These are phyloP conservation scores for Vickermania ingenoplastis DNA, from an alignment of 208 protist genomes.

Conservation along the genomic window DNA sequence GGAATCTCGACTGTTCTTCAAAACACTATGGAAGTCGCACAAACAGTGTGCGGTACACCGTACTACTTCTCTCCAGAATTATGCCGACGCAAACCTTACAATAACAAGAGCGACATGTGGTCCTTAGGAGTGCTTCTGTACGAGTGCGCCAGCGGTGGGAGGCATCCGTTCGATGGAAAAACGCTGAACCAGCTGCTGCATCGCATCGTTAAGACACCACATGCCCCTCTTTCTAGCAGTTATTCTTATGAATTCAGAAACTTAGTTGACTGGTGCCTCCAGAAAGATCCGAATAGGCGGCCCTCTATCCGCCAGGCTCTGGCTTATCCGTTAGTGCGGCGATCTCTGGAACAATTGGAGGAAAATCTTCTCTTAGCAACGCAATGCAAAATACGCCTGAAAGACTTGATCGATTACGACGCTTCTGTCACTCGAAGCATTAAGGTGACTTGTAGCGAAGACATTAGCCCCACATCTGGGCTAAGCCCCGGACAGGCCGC, in stretches of 20 bases:
- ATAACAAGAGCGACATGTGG: slow-evolving; percentile 96
- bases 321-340: slow-evolving; percentile 51
- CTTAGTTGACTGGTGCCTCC: slow-evolving; percentile 81
- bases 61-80: slow-evolving; percentile 96
- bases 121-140: slow-evolving; percentile 86
- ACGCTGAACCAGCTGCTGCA: slow-evolving; percentile 93
- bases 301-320: slow-evolving; percentile 79
- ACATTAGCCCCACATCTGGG: slow-evolving; percentile 16
- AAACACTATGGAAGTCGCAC: slow-evolving; percentile 88
- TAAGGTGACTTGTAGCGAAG: slow-evolving; percentile 2
- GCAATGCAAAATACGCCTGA: slow-evolving; percentile 72
- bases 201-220: slow-evolving; percentile 80
- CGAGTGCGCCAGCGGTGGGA: slow-evolving; percentile 69
- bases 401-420: slow-evolving; percentile 86
- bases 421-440: slow-evolving; percentile 23
- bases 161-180: slow-evolving; percentile 89
- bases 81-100: slow-evolving; percentile 92
- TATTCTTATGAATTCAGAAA: slow-evolving; percentile 82
- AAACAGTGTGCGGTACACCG: slow-evolving; percentile 90
- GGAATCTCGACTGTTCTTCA: slow-evolving; percentile 87
- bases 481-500: slow-evolving; percentile 71
- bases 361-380: slow-evolving; percentile 86
- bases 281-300: slow-evolving; percentile 68
- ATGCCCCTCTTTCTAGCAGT: slow-evolving; percentile 66
- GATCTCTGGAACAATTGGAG: slow-evolving; percentile 70